phyloP scores from a whole-genome alignment of 169 alveolate species.

The Cytauxzoon felis region DNA sequence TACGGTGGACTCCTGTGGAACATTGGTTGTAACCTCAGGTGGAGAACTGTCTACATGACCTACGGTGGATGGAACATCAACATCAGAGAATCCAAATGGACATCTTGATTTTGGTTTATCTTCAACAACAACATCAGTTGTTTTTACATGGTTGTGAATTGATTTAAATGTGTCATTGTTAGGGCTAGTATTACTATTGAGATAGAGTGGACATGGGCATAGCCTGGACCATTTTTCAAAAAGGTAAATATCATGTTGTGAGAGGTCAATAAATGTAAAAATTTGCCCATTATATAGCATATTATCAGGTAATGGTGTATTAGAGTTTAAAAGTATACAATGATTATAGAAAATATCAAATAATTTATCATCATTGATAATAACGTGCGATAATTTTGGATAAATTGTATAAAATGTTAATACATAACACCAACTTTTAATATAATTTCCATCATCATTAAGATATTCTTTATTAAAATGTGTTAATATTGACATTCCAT shows the following conservation, averaged over 20 bases:
- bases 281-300: not conserved
- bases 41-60: slow-evolving; percentile 14
- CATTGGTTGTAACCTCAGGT: slow-evolving; percentile 2
- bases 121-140: not conserved
- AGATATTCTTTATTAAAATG: not conserved
- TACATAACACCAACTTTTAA: slow-evolving; percentile 15
- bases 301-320: not conserved
- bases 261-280: not conserved
- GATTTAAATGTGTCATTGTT: not conserved
- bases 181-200: not conserved
- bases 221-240: slow-evolving; percentile 52
- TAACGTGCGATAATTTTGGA: slow-evolving; percentile 4
- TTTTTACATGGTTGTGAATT: not conserved
- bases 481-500: slow-evolving; percentile 17
- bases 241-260: slow-evolving; percentile 36
- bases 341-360: slow-evolving; percentile 19
- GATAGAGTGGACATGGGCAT: slow-evolving; percentile 50
- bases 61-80: slow-evolving; percentile 19
- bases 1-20: no score
- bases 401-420: slow-evolving; percentile 13
- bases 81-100: slow-evolving; percentile 34
- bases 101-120: no score
- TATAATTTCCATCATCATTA: slow-evolving; percentile 15
- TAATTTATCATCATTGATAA: not conserved
- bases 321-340: slow-evolving; percentile 30